Conservation (phyloP, 257 asterid species). For the Paraleonurus japonicus region DNA sequence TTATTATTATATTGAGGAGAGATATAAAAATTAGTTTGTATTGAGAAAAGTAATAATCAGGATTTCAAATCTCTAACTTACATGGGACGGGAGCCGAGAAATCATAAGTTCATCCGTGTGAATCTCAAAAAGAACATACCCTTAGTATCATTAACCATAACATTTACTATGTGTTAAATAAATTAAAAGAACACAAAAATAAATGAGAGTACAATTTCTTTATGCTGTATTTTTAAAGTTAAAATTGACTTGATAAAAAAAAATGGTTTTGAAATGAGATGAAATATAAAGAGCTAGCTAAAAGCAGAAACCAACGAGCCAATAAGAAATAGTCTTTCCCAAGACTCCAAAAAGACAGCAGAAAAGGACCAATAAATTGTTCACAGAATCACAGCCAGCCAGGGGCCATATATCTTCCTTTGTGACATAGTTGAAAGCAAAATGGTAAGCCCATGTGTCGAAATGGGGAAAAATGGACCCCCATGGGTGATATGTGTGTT, state of each 20-base stretch:
- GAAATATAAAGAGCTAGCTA: not conserved
- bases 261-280: not conserved
- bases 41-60: no score
- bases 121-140: no score
- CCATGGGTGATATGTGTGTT: slow-evolving; percentile 9
- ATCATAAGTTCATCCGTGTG: no score
- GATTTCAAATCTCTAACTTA: no score
- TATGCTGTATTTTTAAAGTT: not conserved
- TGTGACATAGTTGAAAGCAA: no score
- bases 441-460: slow-evolving; percentile 27
- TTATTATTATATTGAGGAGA: no score
- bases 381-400: slow-evolving; percentile 7
- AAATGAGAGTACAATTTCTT: no score
- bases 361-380: slow-evolving; percentile 35
- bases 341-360: slow-evolving; percentile 37
- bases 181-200: no score
- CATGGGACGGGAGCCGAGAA: no score
- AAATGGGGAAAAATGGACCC: slow-evolving; percentile 33
- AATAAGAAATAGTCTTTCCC: slow-evolving; percentile 25
- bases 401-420: slow-evolving; percentile 11
- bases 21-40: no score
- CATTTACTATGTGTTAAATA: no score
- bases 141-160: no score
- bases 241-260: slow-evolving; percentile 13
- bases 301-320: slow-evolving; percentile 20